Percentiles rank a stretch among this genome's conserved stretches.
These are phyloP conservation scores for Dactylis glomerata DNA, from an alignment of 176 grass and related monocot species.

Conservation along the genomic window DNA sequence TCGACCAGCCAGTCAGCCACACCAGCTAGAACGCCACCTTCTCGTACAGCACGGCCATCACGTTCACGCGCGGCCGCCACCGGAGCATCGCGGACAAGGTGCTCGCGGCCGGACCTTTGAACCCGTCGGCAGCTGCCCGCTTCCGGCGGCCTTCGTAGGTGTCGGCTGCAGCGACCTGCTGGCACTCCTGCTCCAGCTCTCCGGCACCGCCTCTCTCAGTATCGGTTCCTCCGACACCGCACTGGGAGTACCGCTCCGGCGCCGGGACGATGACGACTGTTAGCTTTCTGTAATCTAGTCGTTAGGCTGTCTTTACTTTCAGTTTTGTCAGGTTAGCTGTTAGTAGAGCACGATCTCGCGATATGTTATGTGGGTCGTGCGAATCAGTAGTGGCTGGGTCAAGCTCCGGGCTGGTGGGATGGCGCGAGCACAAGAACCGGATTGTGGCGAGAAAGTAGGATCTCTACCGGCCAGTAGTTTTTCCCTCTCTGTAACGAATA, in stretches of 20 bases:
- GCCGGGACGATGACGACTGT: background rate
- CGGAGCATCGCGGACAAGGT: slow-evolving; percentile 18
- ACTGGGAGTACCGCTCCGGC: background rate
- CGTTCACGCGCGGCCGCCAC: slow-evolving; percentile 19
- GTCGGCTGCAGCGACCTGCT: background rate
- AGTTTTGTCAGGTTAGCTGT: too few species aligned
- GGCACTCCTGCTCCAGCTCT: background rate
- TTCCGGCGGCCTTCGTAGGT: background rate
- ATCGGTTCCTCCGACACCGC: background rate
- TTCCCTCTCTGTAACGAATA: too few species aligned
- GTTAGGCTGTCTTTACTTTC: too few species aligned
- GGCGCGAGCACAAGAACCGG: too few species aligned
- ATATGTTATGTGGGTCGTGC: too few species aligned
- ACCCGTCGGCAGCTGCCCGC: background rate
- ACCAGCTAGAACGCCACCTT: slow-evolving; percentile 48
- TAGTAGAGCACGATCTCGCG: too few species aligned
- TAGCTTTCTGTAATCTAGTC: too few species aligned
- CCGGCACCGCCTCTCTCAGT: background rate
- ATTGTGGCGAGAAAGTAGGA: too few species aligned
- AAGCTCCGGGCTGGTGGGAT: too few species aligned
- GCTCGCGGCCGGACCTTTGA: background rate
- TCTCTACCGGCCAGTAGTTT: too few species aligned
- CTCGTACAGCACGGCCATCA: too few species aligned
- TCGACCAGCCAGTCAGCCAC: slow-evolving; percentile 62
- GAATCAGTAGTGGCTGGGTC: too few species aligned